Conservation (phyloP, 345 rosid species). For the Eucalyptus polybractea region DNA sequence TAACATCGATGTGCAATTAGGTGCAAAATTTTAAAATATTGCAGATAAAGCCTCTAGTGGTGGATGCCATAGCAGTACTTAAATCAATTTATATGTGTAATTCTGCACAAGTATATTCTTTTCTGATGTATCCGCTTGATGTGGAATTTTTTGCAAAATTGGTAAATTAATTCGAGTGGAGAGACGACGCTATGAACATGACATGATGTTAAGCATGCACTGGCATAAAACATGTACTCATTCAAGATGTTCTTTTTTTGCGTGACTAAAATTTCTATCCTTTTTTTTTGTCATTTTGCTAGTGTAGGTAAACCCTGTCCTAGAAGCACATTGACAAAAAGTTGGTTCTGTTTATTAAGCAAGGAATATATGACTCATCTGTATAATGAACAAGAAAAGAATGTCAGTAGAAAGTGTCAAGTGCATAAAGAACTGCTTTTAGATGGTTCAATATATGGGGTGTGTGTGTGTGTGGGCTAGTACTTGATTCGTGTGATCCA, state of each 20-base stretch:
- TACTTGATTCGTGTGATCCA: background rate
- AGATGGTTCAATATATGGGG: background rate
- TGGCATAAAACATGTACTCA: background rate
- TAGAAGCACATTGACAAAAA: background rate
- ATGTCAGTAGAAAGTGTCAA: background rate
- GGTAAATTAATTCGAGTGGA: background rate
- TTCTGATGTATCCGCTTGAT: background rate
- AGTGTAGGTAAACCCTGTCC: background rate
- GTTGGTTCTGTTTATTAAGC: background rate
- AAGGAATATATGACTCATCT: background rate
- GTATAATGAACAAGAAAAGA: background rate
- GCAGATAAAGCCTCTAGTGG: background rate
- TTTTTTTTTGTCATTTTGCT: background rate
- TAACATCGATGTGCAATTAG: background rate
- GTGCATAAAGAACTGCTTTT: background rate
- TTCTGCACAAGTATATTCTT: background rate
- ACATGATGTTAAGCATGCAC: background rate
- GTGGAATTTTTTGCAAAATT: background rate
- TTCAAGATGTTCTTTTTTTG: background rate
- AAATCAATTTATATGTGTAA: background rate
- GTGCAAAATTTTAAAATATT: background rate
- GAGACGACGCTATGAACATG: background rate
- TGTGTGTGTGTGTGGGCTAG: background rate
- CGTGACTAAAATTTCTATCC: background rate
- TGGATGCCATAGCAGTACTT: background rate